A percentile compares a stretch with the other conserved stretches of the same genome.
Conservation (phyloP, 2,329 filamentous ascomycete species). For the Neopestalotiopsis sp. region DNA sequence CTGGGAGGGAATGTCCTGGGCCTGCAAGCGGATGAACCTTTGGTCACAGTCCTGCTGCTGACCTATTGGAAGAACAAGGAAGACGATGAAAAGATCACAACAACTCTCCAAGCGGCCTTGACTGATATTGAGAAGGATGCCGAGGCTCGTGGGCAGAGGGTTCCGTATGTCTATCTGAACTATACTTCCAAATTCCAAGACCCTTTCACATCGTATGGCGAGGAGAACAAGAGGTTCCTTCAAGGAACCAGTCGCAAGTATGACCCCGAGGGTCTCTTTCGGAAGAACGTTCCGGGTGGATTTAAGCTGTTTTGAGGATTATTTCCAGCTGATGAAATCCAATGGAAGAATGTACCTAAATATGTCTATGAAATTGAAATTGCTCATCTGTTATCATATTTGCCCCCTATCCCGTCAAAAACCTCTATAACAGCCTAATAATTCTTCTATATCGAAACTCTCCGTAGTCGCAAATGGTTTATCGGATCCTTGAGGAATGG, state of each 20-base stretch:
- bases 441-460: too few relatives aligned
- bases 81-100: background rate
- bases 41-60: background rate
- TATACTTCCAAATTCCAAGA: constrained; percentile 26
- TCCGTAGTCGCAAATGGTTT: too few relatives aligned
- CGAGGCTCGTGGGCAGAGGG: background rate
- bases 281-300: constrained; percentile 27
- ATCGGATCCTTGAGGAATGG: too few relatives aligned
- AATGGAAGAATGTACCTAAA: too few relatives aligned
- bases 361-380: too few relatives aligned
- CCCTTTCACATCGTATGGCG: constrained; percentile 25
- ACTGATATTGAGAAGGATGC: background rate
- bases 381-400: too few relatives aligned
- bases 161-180: constrained; percentile 24
- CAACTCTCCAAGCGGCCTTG: background rate
- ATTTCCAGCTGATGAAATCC: too few relatives aligned
- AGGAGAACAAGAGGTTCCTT: constrained; percentile 20
- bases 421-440: too few relatives aligned
- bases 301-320: constrained; percentile 22
- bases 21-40: background rate
- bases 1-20: background rate
- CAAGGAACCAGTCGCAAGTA: constrained; percentile 27
- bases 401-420: too few relatives aligned
- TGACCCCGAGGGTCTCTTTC: constrained; percentile 33
- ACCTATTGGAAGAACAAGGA: background rate